phyloP scores from a whole-genome alignment of 2,329 filamentous ascomycete genomes.

The Neonectria hederae region DNA sequence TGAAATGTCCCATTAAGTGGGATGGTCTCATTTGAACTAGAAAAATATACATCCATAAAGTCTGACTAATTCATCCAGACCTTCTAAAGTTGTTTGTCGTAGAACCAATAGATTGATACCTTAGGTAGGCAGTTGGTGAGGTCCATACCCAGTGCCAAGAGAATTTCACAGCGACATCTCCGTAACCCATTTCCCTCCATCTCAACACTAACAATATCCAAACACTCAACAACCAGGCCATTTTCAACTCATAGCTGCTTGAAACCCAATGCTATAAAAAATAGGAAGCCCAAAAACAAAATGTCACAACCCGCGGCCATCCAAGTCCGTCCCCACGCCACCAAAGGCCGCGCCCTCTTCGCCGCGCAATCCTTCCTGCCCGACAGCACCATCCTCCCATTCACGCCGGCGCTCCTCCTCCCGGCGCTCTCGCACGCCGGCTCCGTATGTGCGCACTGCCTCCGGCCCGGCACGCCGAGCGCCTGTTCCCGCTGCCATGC shows the following conservation, averaged over 20 bases:
- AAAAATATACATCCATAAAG: not conserved
- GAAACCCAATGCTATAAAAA: not conserved
- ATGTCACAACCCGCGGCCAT: constrained; percentile 35
- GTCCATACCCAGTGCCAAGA: constrained; percentile 20
- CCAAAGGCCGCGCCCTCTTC: constrained; percentile 58
- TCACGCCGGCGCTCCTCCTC: constrained; percentile 57
- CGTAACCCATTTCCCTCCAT: not conserved
- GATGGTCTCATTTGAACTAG: not conserved
- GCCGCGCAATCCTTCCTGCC: constrained; percentile 55
- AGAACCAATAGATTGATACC: not conserved
- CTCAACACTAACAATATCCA: not conserved
- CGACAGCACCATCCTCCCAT: constrained; percentile 57
- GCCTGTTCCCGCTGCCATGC: constrained; percentile 64
- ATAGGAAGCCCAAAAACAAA: not conserved
- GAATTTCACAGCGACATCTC: constrained; percentile 27
- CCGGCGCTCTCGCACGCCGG: constrained; percentile 55
- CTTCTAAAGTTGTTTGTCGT: not conserved
- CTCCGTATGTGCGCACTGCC: constrained; percentile 61
- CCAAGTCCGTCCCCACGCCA: constrained; percentile 41
- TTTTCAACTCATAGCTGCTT: not conserved
- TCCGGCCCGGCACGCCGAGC: constrained; percentile 44
- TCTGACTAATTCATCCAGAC: not conserved
- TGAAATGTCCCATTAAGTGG: not conserved
- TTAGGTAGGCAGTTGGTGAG: constrained; percentile 3
- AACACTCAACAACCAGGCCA: not conserved